A percentile compares a stretch with the other conserved stretches of the same genome.
Evolutionary conservation across 805 yeast species (phyloP).

Genomic region (Cyberlindnera sargentensis): DNA sequence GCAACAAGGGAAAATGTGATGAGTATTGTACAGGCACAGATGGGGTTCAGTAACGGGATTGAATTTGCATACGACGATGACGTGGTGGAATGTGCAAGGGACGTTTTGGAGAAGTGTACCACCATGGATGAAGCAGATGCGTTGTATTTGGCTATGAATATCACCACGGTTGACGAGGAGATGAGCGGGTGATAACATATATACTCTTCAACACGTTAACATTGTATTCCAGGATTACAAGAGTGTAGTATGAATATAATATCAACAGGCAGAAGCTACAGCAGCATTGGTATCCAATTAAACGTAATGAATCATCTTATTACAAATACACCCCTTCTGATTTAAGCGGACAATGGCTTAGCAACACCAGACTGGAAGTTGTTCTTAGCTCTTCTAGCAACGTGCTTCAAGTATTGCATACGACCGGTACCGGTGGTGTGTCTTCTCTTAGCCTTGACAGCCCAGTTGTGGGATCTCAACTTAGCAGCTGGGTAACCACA

Average conservation of each 20-base stretch:
- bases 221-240: too few species aligned
- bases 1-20: conserved; percentile 14
- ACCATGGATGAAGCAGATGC: conserved; percentile 79
- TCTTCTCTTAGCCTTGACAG: conserved; percentile 98
- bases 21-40: conserved; percentile 30
- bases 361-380: conserved; percentile 91
- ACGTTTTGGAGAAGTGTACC: conserved; percentile 57
- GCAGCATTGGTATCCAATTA: too few species aligned
- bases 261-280: too few species aligned
- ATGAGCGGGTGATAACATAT: not conserved
- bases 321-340: conserved; percentile 16
- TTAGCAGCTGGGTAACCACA: conserved; percentile 99
- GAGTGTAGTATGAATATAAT: too few species aligned
- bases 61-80: conserved; percentile 57
- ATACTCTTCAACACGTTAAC: too few species aligned
- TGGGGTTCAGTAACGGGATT: conserved; percentile 47
- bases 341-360: conserved; percentile 59
- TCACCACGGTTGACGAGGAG: conserved; percentile 2
- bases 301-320: conserved; percentile 12
- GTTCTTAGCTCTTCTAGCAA: conserved; percentile 97
- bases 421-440: conserved; percentile 99
- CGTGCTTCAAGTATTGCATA: conserved; percentile 95
- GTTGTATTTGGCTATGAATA: conserved; percentile 53
- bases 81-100: conserved; percentile 62
- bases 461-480: conserved; percentile 99